Evolutionary conservation across 306 rosid genomes (phyloP).

Genomic region (Rubus parviflorus): DNA sequence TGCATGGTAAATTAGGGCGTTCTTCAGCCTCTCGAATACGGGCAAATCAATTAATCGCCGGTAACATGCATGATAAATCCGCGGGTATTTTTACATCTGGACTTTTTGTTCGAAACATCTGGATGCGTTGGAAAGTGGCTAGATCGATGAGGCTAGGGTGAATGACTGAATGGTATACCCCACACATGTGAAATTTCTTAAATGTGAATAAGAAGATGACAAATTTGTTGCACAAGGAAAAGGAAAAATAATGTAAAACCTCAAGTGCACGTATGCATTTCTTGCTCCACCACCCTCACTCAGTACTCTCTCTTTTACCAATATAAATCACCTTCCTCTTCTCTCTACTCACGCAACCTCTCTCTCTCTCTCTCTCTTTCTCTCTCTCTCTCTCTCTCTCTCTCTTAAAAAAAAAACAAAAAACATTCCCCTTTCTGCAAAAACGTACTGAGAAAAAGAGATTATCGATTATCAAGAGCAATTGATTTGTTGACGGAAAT

Average conservation of each 20-base stretch:
- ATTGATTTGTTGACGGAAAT: neutral
- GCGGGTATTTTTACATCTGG: neutral
- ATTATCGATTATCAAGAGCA: neutral
- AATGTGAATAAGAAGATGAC: neutral
- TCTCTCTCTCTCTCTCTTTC: constrained; percentile 8
- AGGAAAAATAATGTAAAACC: neutral
- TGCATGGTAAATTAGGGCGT: too few species aligned
- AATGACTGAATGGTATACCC: neutral
- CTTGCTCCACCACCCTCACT: neutral
- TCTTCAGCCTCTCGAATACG: too few species aligned
- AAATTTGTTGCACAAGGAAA: constrained; percentile 5
- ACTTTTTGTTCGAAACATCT: too few species aligned
- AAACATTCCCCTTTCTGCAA: constrained; percentile 11
- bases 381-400: neutral
- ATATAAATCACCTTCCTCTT: constrained; percentile 11
- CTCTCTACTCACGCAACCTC: constrained; percentile 25
- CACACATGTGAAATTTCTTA: constrained; percentile 8
- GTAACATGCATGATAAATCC: neutral
- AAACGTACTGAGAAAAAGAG: neutral
- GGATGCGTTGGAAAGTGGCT: neutral
- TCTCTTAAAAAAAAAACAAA: neutral
- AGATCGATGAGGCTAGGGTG: neutral
- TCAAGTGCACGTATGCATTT: constrained; percentile 27
- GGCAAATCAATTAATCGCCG: neutral
- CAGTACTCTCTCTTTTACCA: too few species aligned